Evolutionary conservation across 2,329 filamentous ascomycete species (phyloP), one percentile per base, ranked within the genome.

Genomic region (Penicillium paneum): DNA sequence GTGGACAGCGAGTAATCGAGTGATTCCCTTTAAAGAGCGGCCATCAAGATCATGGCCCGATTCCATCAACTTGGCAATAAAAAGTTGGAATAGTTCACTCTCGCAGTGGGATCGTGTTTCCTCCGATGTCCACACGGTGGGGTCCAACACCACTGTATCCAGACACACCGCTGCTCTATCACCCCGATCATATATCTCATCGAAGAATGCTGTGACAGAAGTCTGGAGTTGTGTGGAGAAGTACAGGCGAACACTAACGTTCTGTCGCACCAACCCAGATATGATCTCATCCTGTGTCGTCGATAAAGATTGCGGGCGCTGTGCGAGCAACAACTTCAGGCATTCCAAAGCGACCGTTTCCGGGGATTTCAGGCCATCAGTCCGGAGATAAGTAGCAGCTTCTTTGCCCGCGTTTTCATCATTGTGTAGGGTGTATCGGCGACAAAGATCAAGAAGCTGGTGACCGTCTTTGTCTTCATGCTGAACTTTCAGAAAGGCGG

Each of bases 61-160:
- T 70, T 95, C 90, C 86, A 97, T 95, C 64, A 97, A 79, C 66
- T 89, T 88, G 24, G 92, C 92, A 62, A 97, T 84, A 63, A 93
- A 86, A 54, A 96, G 83, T 66, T 76, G 76, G 55, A 80, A 79
- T 5, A 79, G 70, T 58, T 79, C 77, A 52, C 71, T 71, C 60
- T 79, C 76, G 59, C 76, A 78, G 49, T 76, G 73, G 15, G 70
- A 64, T 40, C 76, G 71, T n/a, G 60, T 67, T 29, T 72, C 67
- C 58, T 79, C 75, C 4, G 70, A 72, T 17, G 70, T 69, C 78
- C 78, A 80, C 5, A 78, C 69, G 6, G 68, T 68, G n/a, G 69
- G 68, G 55, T 78, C 76, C 47, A 79, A 62, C 5, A 78, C 75
- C 21, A 79, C 73, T 2, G 72, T 75, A 53, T 78, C 74, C 51